Percentiles rank a stretch among this genome's conserved stretches.
These are phyloP conservation scores for Coleophoma cylindrospora DNA, from an alignment of 2,329 filamentous ascomycete species.

Conservation along the genomic window DNA sequence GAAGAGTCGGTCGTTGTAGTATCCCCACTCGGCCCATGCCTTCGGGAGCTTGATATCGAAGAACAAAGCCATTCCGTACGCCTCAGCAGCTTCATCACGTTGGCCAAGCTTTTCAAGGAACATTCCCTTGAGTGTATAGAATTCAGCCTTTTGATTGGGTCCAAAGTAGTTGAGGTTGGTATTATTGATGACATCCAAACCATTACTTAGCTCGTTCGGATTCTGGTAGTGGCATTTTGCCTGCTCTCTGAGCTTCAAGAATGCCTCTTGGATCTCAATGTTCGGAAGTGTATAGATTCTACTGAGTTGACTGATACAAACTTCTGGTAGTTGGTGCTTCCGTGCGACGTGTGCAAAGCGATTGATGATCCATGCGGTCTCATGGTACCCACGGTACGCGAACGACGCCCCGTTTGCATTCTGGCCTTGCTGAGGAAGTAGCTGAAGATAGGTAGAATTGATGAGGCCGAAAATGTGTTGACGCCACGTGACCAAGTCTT, in stretches of 20 bases:
- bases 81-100: constrained; percentile 85
- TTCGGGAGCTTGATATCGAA: constrained; percentile 95
- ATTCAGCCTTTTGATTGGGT: constrained; percentile 92
- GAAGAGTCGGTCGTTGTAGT: constrained; percentile 95
- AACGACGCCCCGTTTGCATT: constrained; percentile 88
- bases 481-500: constrained; percentile 98
- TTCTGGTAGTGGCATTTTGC: constrained; percentile 99
- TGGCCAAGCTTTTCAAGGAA: constrained; percentile 92
- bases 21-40: constrained; percentile 98
- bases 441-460: constrained; percentile 84
- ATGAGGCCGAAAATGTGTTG: constrained; percentile 99
- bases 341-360: constrained; percentile 95
- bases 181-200: constrained; percentile 97
- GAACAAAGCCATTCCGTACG: constrained; percentile 91
- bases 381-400: constrained; percentile 94
- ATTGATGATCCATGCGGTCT: constrained; percentile 99
- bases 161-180: constrained; percentile 99
- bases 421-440: constrained; percentile 75
- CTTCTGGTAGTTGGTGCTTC: constrained; percentile 93
- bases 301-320: constrained; percentile 94
- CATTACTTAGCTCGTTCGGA: constrained; percentile 82
- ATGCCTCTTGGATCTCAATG: constrained; percentile 98
- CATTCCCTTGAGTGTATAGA: constrained; percentile 99
- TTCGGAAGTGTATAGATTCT: constrained; percentile 98
- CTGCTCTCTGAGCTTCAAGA: constrained; percentile 96